Evolutionary conservation across 352 stramenopile genomes (phyloP).

Genomic region (Phytophthora ohioensis): DNA sequence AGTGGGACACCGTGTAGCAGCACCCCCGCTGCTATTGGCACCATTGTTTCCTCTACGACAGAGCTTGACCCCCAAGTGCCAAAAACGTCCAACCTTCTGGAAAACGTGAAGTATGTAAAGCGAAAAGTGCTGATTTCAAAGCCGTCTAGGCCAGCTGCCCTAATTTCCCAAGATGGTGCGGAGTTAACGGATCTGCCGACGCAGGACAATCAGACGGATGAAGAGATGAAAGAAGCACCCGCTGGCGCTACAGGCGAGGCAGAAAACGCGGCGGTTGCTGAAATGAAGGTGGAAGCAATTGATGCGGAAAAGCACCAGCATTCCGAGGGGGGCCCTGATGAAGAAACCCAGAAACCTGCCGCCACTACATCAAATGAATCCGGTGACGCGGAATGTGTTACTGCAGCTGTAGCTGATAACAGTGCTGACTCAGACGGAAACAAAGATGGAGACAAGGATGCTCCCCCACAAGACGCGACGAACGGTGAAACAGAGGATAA

Average conservation of each 20-base stretch:
- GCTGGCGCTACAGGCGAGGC: neutral
- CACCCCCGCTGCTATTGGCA: neutral
- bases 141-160: neutral
- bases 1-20: constrained; percentile 4
- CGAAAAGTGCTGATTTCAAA: constrained; percentile 50
- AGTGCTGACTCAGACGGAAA: neutral
- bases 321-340: neutral
- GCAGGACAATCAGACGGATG: constrained; percentile 14
- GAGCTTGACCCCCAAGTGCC: neutral
- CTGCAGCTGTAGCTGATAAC: neutral
- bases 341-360: neutral
- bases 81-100: constrained; percentile 19
- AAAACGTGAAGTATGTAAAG: constrained; percentile 62
- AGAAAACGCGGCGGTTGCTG: constrained; percentile 4
- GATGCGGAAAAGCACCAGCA: neutral
- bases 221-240: constrained; percentile 35
- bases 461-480: neutral
- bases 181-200: neutral
- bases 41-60: constrained; percentile 6
- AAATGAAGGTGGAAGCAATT: constrained; percentile 29
- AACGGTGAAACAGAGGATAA: constrained; percentile 3
- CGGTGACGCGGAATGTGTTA: constrained; percentile 5
- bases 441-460: neutral
- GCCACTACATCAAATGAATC: neutral
- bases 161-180: no score